Evolutionary conservation across 148 eudicot genomes (phyloP), one percentile per base, ranked within the genome.

Genomic region (Salicornia ramosissima): DNA sequence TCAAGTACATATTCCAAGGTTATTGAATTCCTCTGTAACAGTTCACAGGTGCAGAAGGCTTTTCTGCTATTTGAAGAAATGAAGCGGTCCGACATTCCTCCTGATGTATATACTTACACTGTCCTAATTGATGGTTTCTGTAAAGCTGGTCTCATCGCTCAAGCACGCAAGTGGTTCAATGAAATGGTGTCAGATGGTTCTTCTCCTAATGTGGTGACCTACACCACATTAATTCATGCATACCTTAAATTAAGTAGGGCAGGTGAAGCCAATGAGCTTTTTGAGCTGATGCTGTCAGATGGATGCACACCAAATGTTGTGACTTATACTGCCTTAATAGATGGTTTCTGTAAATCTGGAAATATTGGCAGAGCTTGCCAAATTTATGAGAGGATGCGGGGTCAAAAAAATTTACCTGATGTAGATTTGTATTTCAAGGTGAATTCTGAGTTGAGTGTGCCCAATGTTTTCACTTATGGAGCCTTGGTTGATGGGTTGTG

Each of bases 71-170:
- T 94, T 81, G 82, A 81, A 65, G 91, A 91, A 74, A 90, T 94
- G 99, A 94, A 86, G 76, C 71, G 69, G 75, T 81, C 72, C 68
- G 87, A 86, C 5, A 70, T 86, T 78, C 73, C 81, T 78, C 99
- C 97, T n/a, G 87, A 94, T 84, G 97, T 94, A 43, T 91, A 94
- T 79, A 86, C 88, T 25, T 94, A 94, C 64, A 90, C 96, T 36
- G 84, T 88, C 64, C 74, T 94, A 70, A 90, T 94, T 70, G 91
- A 94, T 82, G 82, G 81, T 68, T 91, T 90, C 67, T 94, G 97
- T 78, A 94, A 94, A 82, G 91, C 86, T 82, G 99, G 99, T 72
- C 86, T 94, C 58, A 80, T 91, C 75, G 74, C 69, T 64, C 99
- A 90, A 83, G 99, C 99, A 64, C 90, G 81, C 46, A 81, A 78